Base-by-base conservation (phyloP, 495 filamentous ascomycete genomes). In the Neurospora tetraspora region DNA sequence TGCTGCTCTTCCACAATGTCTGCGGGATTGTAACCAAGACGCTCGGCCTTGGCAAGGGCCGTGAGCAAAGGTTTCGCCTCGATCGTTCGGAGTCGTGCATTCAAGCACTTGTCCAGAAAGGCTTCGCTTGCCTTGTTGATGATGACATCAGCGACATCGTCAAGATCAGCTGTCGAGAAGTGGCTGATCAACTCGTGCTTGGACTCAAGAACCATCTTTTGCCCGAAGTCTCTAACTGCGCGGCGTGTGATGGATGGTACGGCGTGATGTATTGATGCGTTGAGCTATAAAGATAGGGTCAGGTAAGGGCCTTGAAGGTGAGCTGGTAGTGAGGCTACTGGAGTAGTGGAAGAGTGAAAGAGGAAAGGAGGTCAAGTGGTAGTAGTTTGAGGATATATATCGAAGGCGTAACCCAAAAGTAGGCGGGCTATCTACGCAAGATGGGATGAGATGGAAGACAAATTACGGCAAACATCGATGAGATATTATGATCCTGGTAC, bases 21-120 rank as follows among this genome's bases (percentile, higher is more conserved):
- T 39, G 75, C 76, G 4, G 77, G 75, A 61, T 83, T 79, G 70
- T 86, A 87, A 9, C 85, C 85, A 16, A 87, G 81, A 16, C 85
- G 80, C 75, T 86, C 83, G 5, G 85, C 85, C 34, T 79, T 80
- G 1, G 85, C 85, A 10, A 87, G 81, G 38, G 84, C 82, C 69
- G 85, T 86, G 72, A 86, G 81, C 40, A 87, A 76, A 16, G 83
- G 80, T 20, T 81, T 80, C 0, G 84, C 84, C 43, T 84, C 83
- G 59, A 86, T 86, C 2, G 84, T 87, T 38, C 74, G 72, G 4
- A 87, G 76, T 8, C 85, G 82, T 72, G 78, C 80, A 59, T 81
- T 83, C 1, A 86, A 59, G 27, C 80, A 83, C 71, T 77, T 81
- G 75, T 87, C 85, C 14, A 86, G 77, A 72, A 87, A 87, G 8